These are phyloP conservation scores for Phragmites australis DNA, from an alignment of 176 grass and related monocot genomes.

Conservation along the genomic window DNA sequence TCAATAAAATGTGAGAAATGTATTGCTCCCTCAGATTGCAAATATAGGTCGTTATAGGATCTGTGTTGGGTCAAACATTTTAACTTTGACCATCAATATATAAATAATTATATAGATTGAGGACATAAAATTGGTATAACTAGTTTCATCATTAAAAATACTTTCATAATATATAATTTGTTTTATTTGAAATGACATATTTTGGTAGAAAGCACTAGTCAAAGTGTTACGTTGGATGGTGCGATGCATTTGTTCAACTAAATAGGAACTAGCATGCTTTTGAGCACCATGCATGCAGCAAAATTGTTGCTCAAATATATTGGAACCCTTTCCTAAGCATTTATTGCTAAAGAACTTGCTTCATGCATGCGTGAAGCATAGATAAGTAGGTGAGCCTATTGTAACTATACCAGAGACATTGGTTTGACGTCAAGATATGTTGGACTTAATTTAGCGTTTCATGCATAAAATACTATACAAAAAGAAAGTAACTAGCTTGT, in stretches of 20 bases:
- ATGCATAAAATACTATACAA: background rate
- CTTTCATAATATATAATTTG: too few species aligned
- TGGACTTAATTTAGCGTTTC: background rate
- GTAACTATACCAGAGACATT: background rate
- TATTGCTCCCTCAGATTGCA: too few species aligned
- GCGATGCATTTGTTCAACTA: background rate
- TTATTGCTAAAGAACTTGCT: background rate
- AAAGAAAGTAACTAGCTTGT: background rate
- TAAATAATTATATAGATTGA: too few species aligned
- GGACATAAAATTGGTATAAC: too few species aligned
- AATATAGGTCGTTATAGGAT: too few species aligned
- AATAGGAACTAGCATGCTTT: background rate
- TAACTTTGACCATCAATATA: too few species aligned
- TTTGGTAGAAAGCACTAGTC: too few species aligned
- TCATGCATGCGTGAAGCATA: background rate
- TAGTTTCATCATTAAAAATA: too few species aligned
- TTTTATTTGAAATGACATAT: too few species aligned
- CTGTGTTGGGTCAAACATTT: too few species aligned
- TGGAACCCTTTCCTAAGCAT: background rate
- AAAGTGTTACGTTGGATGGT: background rate
- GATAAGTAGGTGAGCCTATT: background rate
- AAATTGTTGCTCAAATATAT: background rate
- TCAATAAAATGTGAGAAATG: conserved; percentile 5
- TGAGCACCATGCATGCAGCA: background rate
- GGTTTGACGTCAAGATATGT: background rate